Percentiles rank a stretch among this genome's conserved stretches.
phyloP scores from a whole-genome alignment of 345 rosid genomes.

The Lepidium aucheri region DNA sequence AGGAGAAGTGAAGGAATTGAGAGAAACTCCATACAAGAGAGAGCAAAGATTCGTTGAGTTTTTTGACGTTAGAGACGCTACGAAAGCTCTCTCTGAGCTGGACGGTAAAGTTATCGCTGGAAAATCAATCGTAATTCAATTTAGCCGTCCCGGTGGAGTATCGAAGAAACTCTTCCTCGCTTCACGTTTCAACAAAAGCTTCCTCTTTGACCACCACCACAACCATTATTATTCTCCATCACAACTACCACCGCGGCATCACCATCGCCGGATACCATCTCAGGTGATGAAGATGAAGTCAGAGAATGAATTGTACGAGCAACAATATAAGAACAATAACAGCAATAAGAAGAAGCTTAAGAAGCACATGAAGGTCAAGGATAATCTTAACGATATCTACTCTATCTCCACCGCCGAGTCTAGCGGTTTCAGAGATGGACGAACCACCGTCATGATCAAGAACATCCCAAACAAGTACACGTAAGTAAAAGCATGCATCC shows the following conservation, averaged over 20 bases:
- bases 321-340: conserved; percentile 16
- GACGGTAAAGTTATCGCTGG: conserved; percentile 61
- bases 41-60: conserved; percentile 83
- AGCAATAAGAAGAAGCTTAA: background rate
- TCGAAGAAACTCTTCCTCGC: conserved; percentile 36
- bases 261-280: background rate
- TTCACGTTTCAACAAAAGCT: conserved; percentile 18
- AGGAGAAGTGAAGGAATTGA: conserved; percentile 74
- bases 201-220: conserved; percentile 1
- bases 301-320: conserved; percentile 4
- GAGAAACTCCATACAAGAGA: conserved; percentile 86
- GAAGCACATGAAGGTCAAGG: conserved; percentile 27
- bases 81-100: conserved; percentile 61
- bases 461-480: conserved; percentile 98
- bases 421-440: conserved; percentile 33
- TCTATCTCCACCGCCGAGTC: conserved; percentile 29
- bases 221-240: background rate
- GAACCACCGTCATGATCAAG: conserved; percentile 96
- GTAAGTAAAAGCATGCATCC: conserved; percentile 24
- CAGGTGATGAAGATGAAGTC: conserved; percentile 8
- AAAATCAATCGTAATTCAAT: conserved; percentile 48
- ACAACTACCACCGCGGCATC: background rate
- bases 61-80: conserved; percentile 75
- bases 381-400: conserved; percentile 29
- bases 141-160: conserved; percentile 88